Base-by-base conservation (phyloP, 345 rosid genomes). In the Eucalyptus erythrocorys region DNA sequence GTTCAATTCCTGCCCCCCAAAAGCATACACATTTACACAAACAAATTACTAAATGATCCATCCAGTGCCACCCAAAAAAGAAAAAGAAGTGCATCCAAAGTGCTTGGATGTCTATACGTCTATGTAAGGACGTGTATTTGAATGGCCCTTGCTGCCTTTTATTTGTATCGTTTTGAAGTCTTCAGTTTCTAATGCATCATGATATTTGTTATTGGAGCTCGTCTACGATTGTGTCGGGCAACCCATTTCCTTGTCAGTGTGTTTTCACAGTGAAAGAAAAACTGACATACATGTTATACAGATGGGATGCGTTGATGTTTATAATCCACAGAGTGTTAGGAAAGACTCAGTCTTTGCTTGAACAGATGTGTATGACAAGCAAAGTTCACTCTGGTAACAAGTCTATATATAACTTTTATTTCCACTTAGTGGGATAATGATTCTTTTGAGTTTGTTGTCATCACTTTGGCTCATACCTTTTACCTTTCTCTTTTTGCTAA, bases 281-380 rank as follows among this genome's bases (percentile, higher is more conserved):
- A 71, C 45, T 71, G 81, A 71, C 45, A 88, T 71, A 17, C 30
- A 7, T 90, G 22, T 66, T 91, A 68, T 88, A 89, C 94, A 95
- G 96, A 95, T 92, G 92, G 99, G 93, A 48, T 96, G 95, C 51
- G 90, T 89, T 86, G 97, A 96, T 53, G 97, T 96, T 68, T 91
- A 87, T 92, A 95, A 96, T 90, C 93, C 90, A 55, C 96, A 91
- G 79, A 94, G 88, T 88, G 66, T 87, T 45, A 90, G 91, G 90
- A 97, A 93, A 91, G 99, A 96, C 85, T 47, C 80, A 13, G 90
- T 93, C 90, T 94, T 96, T 86, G 64, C 94, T 87, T 96, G 98
- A 98, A 91, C 98, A 68, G 91, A 96, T 92, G 94, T 93, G 19
- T 91, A 88, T 87, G 95, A 92, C 88, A 92, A 93, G 85, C 94